Evolutionary conservation across 2,329 filamentous ascomycete species (phyloP).

Genomic region (Pseudofabraea citricarpa): DNA sequence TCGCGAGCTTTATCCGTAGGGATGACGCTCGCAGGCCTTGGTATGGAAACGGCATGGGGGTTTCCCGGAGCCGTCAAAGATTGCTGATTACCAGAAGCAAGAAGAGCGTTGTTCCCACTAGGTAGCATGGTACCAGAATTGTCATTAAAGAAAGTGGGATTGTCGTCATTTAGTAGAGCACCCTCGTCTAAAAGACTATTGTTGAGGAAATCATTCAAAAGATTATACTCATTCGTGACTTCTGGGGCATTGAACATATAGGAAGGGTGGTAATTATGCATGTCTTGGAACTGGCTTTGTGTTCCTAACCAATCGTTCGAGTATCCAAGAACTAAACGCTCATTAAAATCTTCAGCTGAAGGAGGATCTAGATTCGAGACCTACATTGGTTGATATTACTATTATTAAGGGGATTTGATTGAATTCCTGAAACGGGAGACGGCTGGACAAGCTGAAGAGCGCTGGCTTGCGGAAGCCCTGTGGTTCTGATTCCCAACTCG

Average conservation of each 20-base stretch:
- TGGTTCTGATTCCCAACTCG: slow-evolving; percentile 32
- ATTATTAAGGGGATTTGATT: slow-evolving; percentile 54
- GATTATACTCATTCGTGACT: slow-evolving; percentile 92
- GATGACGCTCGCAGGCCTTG: slow-evolving; percentile 55
- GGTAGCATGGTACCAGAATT: slow-evolving; percentile 42
- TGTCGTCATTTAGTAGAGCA: slow-evolving; percentile 64
- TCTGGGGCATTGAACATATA: slow-evolving; percentile 96
- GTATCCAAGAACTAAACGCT: slow-evolving; percentile 65
- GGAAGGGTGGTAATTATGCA: slow-evolving; percentile 88
- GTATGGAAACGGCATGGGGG: slow-evolving; percentile 49
- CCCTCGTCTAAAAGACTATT: slow-evolving; percentile 85
- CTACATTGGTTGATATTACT: slow-evolving; percentile 71
- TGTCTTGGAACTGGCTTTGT: slow-evolving; percentile 85
- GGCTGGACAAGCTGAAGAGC: slow-evolving; percentile 69
- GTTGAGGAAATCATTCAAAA: slow-evolving; percentile 94
- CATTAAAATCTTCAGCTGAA: slow-evolving; percentile 20
- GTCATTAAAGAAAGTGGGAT: slow-evolving; percentile 56
- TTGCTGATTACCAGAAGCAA: slow-evolving; percentile 24
- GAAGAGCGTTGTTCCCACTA: slow-evolving; percentile 38
- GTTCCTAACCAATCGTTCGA: slow-evolving; percentile 70
- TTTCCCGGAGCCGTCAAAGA: slow-evolving; percentile 26
- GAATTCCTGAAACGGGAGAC: slow-evolving; percentile 61
- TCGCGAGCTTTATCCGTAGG: slow-evolving; percentile 64
- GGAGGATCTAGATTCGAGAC: slow-evolving; percentile 31
- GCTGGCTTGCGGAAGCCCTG: slow-evolving; percentile 39